These are phyloP conservation scores for Lentithecium fluviatile DNA, from an alignment of 495 filamentous ascomycete genomes.

Conservation along the genomic window DNA sequence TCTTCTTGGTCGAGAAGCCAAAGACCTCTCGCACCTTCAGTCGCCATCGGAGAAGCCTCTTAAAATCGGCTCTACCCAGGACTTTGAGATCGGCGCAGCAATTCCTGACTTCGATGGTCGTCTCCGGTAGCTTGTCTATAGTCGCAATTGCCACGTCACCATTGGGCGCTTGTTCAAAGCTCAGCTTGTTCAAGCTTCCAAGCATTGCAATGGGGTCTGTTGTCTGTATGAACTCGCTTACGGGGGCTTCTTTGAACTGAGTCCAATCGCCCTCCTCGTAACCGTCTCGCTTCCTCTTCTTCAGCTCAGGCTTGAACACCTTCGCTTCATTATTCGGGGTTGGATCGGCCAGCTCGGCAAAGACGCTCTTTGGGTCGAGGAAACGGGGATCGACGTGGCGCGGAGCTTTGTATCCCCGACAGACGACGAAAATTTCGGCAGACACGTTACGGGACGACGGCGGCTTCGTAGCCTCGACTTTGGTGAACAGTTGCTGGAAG, in stretches of 20 bases:
- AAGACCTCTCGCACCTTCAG: slow-evolving; percentile 88
- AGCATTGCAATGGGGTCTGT: slow-evolving; percentile 95
- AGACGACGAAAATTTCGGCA: slow-evolving; percentile 97
- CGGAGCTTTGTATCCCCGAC: slow-evolving; percentile 88
- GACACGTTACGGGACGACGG: slow-evolving; percentile 94
- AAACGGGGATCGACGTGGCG: slow-evolving; percentile 91
- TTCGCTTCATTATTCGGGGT: slow-evolving; percentile 96
- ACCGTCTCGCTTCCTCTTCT: slow-evolving; percentile 94
- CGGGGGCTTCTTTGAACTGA: slow-evolving; percentile 83
- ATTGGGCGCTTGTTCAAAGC: slow-evolving; percentile 71
- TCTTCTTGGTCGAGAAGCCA: slow-evolving; percentile 77
- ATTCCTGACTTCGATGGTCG: slow-evolving; percentile 77
- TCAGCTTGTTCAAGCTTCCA: slow-evolving; percentile 77
- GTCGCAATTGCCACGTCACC: slow-evolving; percentile 86
- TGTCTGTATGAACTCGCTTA: slow-evolving; percentile 92
- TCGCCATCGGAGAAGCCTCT: slow-evolving; percentile 87
- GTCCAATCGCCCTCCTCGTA: slow-evolving; percentile 96
- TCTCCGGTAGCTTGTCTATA: slow-evolving; percentile 86
- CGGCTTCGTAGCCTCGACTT: slow-evolving; percentile 95
- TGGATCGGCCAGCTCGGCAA: slow-evolving; percentile 86
- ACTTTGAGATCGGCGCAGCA: slow-evolving; percentile 90
- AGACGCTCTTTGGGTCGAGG: slow-evolving; percentile 85
- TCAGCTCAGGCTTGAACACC: slow-evolving; percentile 94
- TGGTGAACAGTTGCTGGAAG: slow-evolving; percentile 91
- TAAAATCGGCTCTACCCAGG: slow-evolving; percentile 91